A percentile compares a stretch with the other conserved stretches of the same genome.
Conservation (phyloP, 2,329 filamentous ascomycete genomes). For the Fusarium heterosporum region DNA sequence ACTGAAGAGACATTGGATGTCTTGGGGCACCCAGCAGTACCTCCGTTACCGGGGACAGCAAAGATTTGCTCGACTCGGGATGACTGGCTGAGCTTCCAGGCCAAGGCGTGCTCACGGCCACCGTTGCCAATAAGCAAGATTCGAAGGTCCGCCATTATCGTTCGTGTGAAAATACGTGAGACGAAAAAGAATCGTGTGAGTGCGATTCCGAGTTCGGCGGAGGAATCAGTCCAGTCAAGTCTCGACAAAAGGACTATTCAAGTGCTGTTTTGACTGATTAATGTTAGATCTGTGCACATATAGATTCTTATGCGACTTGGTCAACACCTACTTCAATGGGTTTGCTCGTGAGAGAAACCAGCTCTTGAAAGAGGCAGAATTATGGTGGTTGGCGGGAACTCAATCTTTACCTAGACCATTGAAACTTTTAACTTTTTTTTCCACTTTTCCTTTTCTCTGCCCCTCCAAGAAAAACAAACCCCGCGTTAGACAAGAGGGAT, state of each 20-base stretch:
- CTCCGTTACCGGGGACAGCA: constrained; percentile 84
- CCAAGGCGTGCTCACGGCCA: constrained; percentile 92
- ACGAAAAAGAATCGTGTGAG: constrained; percentile 16
- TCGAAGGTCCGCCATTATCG: constrained; percentile 61
- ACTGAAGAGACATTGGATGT: constrained; percentile 77
- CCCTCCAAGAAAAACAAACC: constrained; percentile 19
- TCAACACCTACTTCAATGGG: constrained; percentile 28
- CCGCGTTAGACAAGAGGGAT: constrained; percentile 9
- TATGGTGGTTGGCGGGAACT: constrained; percentile 25
- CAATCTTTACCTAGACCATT: constrained; percentile 19
- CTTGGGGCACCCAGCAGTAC: constrained; percentile 78
- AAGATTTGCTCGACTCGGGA: constrained; percentile 80
- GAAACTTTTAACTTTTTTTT: constrained; percentile 25
- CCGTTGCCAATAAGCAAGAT: constrained; percentile 93
- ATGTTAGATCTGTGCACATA: neutral
- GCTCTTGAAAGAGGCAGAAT: constrained; percentile 33
- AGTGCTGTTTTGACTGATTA: constrained; percentile 11
- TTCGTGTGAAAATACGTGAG: constrained; percentile 22
- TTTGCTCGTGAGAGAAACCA: constrained; percentile 38
- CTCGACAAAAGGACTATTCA: constrained; percentile 11
- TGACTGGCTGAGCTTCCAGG: constrained; percentile 93
- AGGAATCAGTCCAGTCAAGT: constrained; percentile 22
- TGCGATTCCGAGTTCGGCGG: constrained; percentile 39
- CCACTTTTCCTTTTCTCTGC: constrained; percentile 28
- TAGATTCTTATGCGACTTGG: neutral